Evolutionary conservation across 2,329 filamentous ascomycete genomes (phyloP).

Genomic region (Aspergillus tamarii): DNA sequence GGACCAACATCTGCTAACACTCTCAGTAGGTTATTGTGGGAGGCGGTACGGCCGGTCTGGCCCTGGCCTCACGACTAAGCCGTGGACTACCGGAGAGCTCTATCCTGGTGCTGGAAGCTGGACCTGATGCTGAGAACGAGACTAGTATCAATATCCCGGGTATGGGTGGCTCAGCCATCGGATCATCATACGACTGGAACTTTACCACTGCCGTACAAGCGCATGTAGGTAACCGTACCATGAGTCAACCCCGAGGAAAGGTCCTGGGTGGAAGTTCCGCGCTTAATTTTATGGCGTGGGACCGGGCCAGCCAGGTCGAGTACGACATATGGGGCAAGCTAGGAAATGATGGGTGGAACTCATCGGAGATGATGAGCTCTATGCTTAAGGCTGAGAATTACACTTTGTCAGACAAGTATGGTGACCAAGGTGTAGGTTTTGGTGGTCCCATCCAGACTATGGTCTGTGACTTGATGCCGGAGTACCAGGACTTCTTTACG

Average conservation of each 20-base stretch:
- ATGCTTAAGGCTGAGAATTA: background rate
- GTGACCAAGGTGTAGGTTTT: background rate
- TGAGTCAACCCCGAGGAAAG: slow-evolving; percentile 9
- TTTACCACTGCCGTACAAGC: slow-evolving; percentile 8
- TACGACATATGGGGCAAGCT: slow-evolving; percentile 10
- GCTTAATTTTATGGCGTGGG: slow-evolving; percentile 12
- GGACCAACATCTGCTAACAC: background rate
- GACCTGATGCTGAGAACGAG: background rate
- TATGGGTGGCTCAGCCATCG: background rate
- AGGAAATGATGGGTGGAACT: slow-evolving; percentile 11
- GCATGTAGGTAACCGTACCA: slow-evolving; percentile 1
- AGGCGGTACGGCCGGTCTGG: background rate
- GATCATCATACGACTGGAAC: slow-evolving; percentile 16
- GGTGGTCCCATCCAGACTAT: background rate
- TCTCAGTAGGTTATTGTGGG: background rate
- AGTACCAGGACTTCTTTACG: background rate
- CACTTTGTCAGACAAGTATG: background rate
- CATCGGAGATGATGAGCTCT: background rate
- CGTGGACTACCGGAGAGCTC: background rate
- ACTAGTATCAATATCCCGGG: slow-evolving; percentile 1
- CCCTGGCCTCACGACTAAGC: background rate
- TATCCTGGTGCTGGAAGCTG: background rate
- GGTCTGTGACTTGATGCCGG: background rate
- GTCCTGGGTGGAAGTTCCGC: slow-evolving; percentile 11
- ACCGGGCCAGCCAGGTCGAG: slow-evolving; percentile 1